These are phyloP conservation scores for Kwoniella dendrophila DNA, from an alignment of 768 basidiomycete species.

Conservation along the genomic window DNA sequence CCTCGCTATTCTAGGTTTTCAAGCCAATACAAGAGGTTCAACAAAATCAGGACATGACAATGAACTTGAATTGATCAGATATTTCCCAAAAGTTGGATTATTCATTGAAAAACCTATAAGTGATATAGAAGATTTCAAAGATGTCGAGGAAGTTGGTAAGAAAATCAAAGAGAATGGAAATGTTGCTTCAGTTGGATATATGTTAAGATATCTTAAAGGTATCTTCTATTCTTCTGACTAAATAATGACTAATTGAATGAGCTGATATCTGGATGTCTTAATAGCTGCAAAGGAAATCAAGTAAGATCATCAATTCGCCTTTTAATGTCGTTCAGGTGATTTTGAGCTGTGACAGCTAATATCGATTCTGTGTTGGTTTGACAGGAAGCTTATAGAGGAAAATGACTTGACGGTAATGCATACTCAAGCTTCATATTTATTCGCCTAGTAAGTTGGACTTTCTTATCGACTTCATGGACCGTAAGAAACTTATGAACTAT, in stretches of 20 bases:
- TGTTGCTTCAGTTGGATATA: slow-evolving; percentile 60
- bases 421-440: slow-evolving; percentile 81
- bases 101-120: slow-evolving; percentile 92
- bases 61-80: slow-evolving; percentile 77
- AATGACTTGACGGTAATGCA: slow-evolving; percentile 92
- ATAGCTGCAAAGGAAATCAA: slow-evolving; percentile 92
- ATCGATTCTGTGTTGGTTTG: slow-evolving; percentile 54
- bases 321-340: no score
- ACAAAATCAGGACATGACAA: slow-evolving; percentile 72
- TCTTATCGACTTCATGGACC: neutral
- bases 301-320: slow-evolving; percentile 52
- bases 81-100: slow-evolving; percentile 82
- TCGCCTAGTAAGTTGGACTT: slow-evolving; percentile 34
- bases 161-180: slow-evolving; percentile 49
- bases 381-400: slow-evolving; percentile 88
- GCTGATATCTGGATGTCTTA: neutral
- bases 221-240: neutral
- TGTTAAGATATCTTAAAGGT: slow-evolving; percentile 86
- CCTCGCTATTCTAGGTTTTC: slow-evolving; percentile 62
- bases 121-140: slow-evolving; percentile 60
- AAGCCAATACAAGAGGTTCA: slow-evolving; percentile 82
- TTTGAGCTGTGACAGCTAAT: no score
- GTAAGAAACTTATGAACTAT: neutral
- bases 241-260: neutral
- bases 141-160: slow-evolving; percentile 26